These are phyloP conservation scores for Pholiota conissans DNA, from an alignment of 768 basidiomycete genomes.

Conservation along the genomic window DNA sequence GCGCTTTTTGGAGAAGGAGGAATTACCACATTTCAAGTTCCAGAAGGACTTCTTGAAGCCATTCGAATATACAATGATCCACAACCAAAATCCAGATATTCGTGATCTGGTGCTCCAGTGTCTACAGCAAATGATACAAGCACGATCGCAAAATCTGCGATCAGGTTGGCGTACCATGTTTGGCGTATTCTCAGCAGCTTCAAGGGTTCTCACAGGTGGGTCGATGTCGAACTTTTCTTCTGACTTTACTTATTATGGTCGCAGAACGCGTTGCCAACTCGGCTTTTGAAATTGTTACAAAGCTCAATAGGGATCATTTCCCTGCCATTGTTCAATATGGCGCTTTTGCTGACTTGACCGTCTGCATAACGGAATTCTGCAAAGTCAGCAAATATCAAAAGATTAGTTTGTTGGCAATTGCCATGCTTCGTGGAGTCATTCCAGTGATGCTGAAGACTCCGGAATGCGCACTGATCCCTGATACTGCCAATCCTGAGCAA, in stretches of 20 bases:
- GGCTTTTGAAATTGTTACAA: conserved; percentile 94
- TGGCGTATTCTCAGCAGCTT: conserved; percentile 95
- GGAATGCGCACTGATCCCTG: conserved; percentile 48
- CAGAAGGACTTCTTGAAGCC: conserved; percentile 99
- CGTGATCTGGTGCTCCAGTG: conserved; percentile 99
- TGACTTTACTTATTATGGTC: background rate
- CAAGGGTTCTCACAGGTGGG: conserved; percentile 85
- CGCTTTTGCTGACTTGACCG: conserved; percentile 92
- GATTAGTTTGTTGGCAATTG: conserved; percentile 93
- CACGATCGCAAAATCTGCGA: conserved; percentile 89
- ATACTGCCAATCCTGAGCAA: conserved; percentile 27
- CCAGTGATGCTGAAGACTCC: conserved; percentile 87
- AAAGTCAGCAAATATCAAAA: conserved; percentile 99
- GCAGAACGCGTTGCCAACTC: conserved; percentile 88
- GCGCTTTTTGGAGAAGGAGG: conserved; percentile 99
- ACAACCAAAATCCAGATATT: conserved; percentile 94
- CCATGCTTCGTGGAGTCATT: conserved; percentile 92
- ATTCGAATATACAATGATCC: conserved; percentile 96
- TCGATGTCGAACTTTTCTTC: background rate
- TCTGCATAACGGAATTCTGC: conserved; percentile 98
- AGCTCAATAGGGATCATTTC: conserved; percentile 90
- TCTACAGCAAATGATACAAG: conserved; percentile 98
- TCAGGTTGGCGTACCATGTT: conserved; percentile 99
- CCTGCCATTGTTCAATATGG: conserved; percentile 88
- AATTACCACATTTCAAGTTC: conserved; percentile 96